phyloP scores from a whole-genome alignment of 163 green algal species.

The Scenedesmus sp. region DNA sequence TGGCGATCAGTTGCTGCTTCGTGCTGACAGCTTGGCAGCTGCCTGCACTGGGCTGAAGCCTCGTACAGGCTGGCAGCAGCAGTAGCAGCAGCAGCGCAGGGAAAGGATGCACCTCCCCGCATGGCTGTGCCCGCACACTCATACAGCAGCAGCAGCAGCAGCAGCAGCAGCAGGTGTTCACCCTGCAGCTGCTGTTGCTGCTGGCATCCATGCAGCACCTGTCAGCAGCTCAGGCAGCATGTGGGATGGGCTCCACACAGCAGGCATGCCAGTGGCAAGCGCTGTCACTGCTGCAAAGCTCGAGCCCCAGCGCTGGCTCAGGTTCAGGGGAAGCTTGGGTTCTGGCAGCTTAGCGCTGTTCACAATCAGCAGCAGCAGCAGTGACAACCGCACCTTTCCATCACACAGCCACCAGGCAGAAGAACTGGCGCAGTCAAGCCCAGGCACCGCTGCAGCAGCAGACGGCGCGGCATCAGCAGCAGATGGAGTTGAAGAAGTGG shows the following conservation, averaged over 20 bases:
- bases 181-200: not conserved
- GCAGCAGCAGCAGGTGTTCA: not conserved
- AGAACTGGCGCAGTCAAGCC: not conserved
- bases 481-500: not conserved
- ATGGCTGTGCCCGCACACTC: not conserved
- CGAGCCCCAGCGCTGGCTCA: not conserved
- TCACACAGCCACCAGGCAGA: not conserved
- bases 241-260: not conserved
- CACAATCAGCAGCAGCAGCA: not conserved
- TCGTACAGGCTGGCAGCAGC: not conserved
- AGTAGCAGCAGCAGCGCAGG: not conserved
- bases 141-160: not conserved
- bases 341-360: not conserved
- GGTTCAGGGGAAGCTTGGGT: not conserved
- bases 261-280: not conserved
- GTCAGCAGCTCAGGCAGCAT: not conserved
- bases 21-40: constrained; percentile 29
- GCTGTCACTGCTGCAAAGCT: not conserved
- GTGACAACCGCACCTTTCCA: not conserved
- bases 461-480: not conserved
- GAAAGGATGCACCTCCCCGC: not conserved
- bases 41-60: not conserved
- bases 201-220: not conserved
- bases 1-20: not conserved
- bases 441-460: not conserved